Conservation (phyloP, 495 filamentous ascomycete species). For the Lindgomyces ingoldianus region DNA sequence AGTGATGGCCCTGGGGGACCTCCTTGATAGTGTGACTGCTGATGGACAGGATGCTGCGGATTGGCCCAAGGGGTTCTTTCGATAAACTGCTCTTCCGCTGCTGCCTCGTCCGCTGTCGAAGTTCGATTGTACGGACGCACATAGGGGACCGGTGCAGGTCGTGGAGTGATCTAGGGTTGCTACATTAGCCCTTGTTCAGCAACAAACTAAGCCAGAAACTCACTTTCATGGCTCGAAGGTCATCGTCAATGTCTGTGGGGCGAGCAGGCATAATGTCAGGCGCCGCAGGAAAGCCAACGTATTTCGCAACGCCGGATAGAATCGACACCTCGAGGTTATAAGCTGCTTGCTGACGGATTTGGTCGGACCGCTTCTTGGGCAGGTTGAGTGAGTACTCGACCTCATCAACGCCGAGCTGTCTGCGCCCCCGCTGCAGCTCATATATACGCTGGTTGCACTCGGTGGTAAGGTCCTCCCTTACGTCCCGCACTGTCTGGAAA, state of each 20-base stretch:
- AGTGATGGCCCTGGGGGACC: constrained; percentile 24
- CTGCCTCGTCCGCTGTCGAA: constrained; percentile 50
- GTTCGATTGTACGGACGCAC: constrained; percentile 41
- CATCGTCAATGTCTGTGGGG: constrained; percentile 74
- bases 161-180: constrained; percentile 27
- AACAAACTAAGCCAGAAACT: constrained; percentile 50
- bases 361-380: constrained; percentile 67
- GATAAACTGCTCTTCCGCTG: constrained; percentile 79
- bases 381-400: constrained; percentile 67
- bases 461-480: constrained; percentile 77
- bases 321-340: constrained; percentile 94
- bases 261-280: constrained; percentile 73
- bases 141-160: constrained; percentile 22
- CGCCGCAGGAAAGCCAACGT: constrained; percentile 94
- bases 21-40: constrained; percentile 32
- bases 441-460: constrained; percentile 83
- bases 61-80: constrained; percentile 87
- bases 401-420: constrained; percentile 77
- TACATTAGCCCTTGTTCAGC: constrained; percentile 21
- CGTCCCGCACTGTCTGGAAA: constrained; percentile 77
- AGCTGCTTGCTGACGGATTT: constrained; percentile 74
- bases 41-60: constrained; percentile 76
- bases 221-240: constrained; percentile 87
- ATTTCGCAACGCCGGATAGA: constrained; percentile 86
- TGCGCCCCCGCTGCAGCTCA: constrained; percentile 78